Percentiles rank a stretch among this genome's conserved stretches.
These are phyloP conservation scores for Glonium stellatum DNA, from an alignment of 495 filamentous ascomycete species.

Conservation along the genomic window DNA sequence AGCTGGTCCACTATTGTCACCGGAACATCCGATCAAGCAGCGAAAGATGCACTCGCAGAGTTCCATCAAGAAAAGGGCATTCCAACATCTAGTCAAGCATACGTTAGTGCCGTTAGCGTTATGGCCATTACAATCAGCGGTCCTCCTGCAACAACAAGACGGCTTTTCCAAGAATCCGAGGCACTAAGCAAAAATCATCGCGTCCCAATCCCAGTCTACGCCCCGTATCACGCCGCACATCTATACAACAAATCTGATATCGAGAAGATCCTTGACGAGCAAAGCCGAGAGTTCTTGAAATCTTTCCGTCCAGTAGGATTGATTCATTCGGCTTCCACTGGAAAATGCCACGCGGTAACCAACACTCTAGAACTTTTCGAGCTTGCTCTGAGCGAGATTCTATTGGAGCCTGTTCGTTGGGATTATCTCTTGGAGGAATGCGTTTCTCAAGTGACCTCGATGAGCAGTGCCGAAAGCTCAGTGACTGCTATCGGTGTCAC, in stretches of 20 bases:
- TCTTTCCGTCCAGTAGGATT: conserved; percentile 27
- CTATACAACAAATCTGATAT: conserved; percentile 57
- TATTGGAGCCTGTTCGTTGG: conserved; percentile 38
- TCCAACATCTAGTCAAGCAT: conserved; percentile 55
- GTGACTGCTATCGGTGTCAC: conserved; percentile 37
- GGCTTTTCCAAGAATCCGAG: conserved; percentile 48
- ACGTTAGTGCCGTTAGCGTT: conserved; percentile 65
- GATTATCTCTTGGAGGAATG: conserved; percentile 37
- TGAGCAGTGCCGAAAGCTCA: conserved; percentile 25
- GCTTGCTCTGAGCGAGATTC: conserved; percentile 35
- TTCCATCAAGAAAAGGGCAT: conserved; percentile 54
- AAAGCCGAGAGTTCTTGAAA: conserved; percentile 38
- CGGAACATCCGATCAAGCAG: conserved; percentile 40
- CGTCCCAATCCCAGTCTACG: conserved; percentile 63
- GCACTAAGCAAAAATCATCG: conserved; percentile 50
- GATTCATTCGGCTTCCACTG: conserved; percentile 38
- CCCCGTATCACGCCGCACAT: conserved; percentile 75
- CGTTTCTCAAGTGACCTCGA: conserved; percentile 32
- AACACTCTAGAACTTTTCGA: conserved; percentile 35
- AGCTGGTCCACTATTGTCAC: conserved; percentile 53
- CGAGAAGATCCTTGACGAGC: conserved; percentile 49
- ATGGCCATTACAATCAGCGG: conserved; percentile 71
- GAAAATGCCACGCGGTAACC: conserved; percentile 35
- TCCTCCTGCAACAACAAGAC: conserved; percentile 57
- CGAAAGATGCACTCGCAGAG: conserved; percentile 40